phyloP scores from a whole-genome alignment of 345 rosid genomes.

The Kandelia obovata region DNA sequence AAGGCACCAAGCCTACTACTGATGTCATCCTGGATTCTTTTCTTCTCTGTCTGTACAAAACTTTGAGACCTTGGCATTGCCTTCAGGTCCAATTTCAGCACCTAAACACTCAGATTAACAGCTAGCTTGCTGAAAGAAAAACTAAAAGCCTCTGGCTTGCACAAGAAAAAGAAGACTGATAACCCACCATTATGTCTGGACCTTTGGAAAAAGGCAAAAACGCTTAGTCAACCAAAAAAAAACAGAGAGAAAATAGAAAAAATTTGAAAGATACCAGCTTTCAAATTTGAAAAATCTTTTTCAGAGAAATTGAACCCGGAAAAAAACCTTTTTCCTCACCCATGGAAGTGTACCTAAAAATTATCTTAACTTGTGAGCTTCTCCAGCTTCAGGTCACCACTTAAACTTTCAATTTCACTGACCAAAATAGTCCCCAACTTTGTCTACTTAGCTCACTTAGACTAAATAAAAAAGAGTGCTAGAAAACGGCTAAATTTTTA shows the following conservation, averaged over 20 bases:
- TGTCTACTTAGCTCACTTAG: neutral
- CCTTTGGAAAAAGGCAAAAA: neutral
- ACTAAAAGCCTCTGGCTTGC: neutral
- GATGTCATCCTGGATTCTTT: neutral
- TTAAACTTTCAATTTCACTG: neutral
- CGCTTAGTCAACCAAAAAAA: neutral
- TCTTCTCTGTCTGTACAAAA: neutral
- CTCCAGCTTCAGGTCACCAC: conserved; percentile 1
- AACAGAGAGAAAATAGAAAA: neutral
- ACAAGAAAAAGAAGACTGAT: neutral
- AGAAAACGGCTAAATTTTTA: conserved; percentile 15
- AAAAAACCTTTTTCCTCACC: no score
- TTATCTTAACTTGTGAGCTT: no score
- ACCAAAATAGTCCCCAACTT: neutral
- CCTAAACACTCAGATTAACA: neutral
- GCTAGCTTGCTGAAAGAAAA: neutral
- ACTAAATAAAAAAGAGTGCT: neutral
- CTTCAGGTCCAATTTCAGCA: neutral
- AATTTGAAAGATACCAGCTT: neutral
- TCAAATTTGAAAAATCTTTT: conserved; percentile 2
- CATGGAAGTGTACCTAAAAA: no score
- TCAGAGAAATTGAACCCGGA: no score
- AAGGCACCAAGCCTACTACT: neutral
- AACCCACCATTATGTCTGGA: conserved; percentile 9
- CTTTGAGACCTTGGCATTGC: neutral